phyloP scores from a whole-genome alignment of 2,329 filamentous ascomycete species.

The Venturia asperata region DNA sequence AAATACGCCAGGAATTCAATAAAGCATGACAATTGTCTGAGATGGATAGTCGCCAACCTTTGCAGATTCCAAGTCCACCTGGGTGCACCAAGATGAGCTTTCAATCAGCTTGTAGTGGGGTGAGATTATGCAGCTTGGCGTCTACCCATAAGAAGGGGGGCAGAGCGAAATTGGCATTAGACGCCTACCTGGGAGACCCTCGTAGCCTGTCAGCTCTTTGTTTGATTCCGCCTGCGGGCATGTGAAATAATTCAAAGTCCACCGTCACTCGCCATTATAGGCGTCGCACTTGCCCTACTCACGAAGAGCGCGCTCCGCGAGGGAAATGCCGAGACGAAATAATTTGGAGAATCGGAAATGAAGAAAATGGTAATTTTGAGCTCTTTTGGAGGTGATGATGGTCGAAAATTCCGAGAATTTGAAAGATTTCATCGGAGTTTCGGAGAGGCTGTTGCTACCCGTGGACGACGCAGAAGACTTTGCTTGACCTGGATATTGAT shows the following conservation, averaged over 20 bases:
- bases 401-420: too few species aligned
- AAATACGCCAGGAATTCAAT: too few species aligned
- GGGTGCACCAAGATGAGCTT: background rate
- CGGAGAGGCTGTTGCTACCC: background rate
- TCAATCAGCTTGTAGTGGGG: background rate
- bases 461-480: background rate
- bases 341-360: background rate
- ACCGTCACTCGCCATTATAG: background rate
- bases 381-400: too few species aligned
- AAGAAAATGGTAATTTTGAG: background rate
- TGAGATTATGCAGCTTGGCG: background rate
- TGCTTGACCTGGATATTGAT: background rate
- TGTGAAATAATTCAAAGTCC: background rate
- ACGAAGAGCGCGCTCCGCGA: background rate
- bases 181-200: background rate
- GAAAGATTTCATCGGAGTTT: background rate
- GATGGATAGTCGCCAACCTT: too few species aligned
- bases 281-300: background rate
- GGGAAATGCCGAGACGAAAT: background rate
- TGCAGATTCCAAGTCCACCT: too few species aligned
- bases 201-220: background rate
- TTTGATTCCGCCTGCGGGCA: background rate
- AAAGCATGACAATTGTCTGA: background rate
- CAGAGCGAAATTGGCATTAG: background rate
- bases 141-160: background rate